Conservation (phyloP, 1,284 basidiomycete species). For the Cutaneotrichosporon sp. region DNA sequence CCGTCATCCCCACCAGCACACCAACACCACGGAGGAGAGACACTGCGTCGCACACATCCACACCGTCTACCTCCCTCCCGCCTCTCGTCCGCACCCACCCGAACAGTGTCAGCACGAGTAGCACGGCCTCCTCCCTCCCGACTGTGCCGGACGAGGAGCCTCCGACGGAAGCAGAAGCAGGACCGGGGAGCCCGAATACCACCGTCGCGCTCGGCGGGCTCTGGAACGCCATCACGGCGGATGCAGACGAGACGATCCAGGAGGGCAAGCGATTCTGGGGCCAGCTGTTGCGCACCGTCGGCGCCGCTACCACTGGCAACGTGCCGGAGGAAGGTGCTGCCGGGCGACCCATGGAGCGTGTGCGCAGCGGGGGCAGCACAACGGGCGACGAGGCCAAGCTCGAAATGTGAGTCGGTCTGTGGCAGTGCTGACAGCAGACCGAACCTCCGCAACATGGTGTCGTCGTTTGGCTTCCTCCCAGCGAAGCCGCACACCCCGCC, state of each 20-base stretch:
- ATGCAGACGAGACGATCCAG: slow-evolving; percentile 27
- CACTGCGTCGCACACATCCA: slow-evolving; percentile 1
- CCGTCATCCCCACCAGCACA: neutral
- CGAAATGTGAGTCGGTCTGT: neutral
- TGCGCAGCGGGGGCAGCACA: neutral
- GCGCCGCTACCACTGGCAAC: slow-evolving; percentile 43
- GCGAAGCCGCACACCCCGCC: neutral
- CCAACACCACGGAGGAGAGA: neutral
- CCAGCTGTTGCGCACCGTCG: slow-evolving; percentile 43
- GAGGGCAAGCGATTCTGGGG: slow-evolving; percentile 46
- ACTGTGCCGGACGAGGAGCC: slow-evolving; percentile 14
- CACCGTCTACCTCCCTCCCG: neutral
- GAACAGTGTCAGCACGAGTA: neutral
- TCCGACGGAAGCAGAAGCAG: no score
- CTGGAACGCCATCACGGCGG: slow-evolving; percentile 10
- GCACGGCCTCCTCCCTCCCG: slow-evolving; percentile 7
- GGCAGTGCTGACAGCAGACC: neutral
- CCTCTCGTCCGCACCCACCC: slow-evolving; percentile 2
- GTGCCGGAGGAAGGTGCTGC: slow-evolving; percentile 26
- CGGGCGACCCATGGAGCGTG: neutral
- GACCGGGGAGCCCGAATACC: neutral
- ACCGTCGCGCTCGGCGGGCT: neutral
- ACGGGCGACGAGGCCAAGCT: neutral
- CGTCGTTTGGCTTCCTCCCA: neutral
- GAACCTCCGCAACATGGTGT: neutral